Evolutionary conservation across 805 yeast species (phyloP), one percentile per base, ranked within the genome.

Genomic region (Saturnispora serradocipensis): DNA sequence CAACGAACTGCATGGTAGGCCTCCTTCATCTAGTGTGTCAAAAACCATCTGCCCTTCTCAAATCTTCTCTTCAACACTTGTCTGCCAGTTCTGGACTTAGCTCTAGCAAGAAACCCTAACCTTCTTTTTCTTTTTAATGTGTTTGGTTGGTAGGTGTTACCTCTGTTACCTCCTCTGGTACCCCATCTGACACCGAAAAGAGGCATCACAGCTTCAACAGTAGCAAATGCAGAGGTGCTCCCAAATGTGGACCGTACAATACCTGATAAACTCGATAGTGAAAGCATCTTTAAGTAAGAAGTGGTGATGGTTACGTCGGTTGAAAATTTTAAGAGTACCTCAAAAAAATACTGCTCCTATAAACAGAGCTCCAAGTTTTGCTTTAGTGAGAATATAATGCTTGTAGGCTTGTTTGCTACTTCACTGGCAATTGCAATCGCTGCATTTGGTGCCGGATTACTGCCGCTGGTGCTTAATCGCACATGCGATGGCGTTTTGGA

Each of bases 111-210:
- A 61, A 90, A 93, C 0, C 99, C 99, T 53, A 86, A 75, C 34
- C 86, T 81, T 68, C 96, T 83, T 74, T 93, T 93, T 67, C 98
- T 78, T 66, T 86, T 88, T 56, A 88, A 72, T 5, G 95, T 88
- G 55, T 88, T 84, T 49, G 99, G 99, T 69, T 91, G 97, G 69
- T 85, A 91, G 18, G 96, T 88, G 71, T 88, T 86, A 69, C 99
- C 98, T 71, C 96, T 81, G 38, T 65, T 88, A 83, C 85, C 90
- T 84, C 74, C 97, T 69, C 67, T 63, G 42, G 63, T 54, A 38
- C 67, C 65, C 64, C 69, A 66, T 59, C 71, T 64, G 47, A 49
- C 51, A 22, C 51, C 51, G 8, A 49, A 49, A 35, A 49, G 36
- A n/a, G 51, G 51, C 28, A 53, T 15, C 24, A 40, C 9, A 3